Evolutionary conservation across 768 basidiomycete species (phyloP).

Genomic region (Zangia roseola): DNA sequence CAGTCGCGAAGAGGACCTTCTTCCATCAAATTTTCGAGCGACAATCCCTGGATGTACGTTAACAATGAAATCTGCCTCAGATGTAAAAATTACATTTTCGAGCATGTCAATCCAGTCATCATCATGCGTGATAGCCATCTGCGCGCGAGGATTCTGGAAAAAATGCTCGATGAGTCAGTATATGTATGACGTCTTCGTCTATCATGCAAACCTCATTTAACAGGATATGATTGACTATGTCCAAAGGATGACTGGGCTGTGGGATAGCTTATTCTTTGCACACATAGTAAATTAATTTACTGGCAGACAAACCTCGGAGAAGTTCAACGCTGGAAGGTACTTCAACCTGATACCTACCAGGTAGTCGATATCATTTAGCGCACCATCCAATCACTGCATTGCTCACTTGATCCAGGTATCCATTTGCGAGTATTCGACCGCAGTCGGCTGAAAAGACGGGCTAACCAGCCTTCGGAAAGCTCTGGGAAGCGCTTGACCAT

Average conservation of each 20-base stretch:
- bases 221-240: constrained; percentile 2
- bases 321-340: not conserved
- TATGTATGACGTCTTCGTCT: not conserved
- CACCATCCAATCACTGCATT: no score
- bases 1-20: not conserved
- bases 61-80: no score
- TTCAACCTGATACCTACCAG: not conserved
- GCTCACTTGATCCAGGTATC: no score
- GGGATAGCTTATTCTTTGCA: not conserved
- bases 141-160: not conserved
- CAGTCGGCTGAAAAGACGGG: no score
- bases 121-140: constrained; percentile 12
- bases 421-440: no score
- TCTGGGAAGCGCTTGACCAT: no score
- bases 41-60: no score
- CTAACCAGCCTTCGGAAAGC: no score
- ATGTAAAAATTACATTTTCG: not conserved
- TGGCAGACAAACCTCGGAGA: not conserved
- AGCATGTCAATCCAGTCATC: constrained; percentile 3
- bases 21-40: not conserved
- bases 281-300: not conserved
- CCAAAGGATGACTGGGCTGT: constrained; percentile 9
- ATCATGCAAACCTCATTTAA: constrained; percentile 2
- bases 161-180: not conserved
- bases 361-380: no score